Evolutionary conservation across 163 green algal species (phyloP).

Genomic region (Scenedesmus sp.): DNA sequence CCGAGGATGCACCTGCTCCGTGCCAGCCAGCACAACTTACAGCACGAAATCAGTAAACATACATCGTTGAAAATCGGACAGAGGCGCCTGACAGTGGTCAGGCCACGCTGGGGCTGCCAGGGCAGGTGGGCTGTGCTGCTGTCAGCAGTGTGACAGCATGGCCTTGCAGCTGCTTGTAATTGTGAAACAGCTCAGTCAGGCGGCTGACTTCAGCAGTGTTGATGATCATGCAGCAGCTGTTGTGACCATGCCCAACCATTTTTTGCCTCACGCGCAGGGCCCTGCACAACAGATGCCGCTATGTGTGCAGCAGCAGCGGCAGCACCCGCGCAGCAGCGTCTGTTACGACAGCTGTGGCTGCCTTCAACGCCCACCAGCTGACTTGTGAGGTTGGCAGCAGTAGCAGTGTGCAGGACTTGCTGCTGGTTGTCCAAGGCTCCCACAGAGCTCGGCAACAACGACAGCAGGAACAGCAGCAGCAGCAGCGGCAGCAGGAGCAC

Average conservation of each 20-base stretch:
- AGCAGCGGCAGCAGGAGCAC: background rate
- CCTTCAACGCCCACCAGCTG: constrained; percentile 16
- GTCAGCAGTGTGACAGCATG: constrained; percentile 6
- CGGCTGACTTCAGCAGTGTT: too few relatives aligned
- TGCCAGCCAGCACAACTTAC: constrained; percentile 11
- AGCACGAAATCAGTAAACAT: background rate
- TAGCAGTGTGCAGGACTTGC: constrained; percentile 30
- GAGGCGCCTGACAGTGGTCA: background rate
- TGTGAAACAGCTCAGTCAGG: background rate
- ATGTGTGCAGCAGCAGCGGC: constrained; percentile 12
- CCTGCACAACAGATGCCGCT: background rate
- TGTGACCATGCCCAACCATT: background rate
- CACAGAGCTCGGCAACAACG: constrained; percentile 21
- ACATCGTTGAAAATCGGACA: background rate
- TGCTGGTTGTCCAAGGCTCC: background rate
- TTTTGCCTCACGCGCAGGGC: background rate
- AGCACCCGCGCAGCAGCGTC: background rate
- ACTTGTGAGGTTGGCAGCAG: constrained; percentile 5
- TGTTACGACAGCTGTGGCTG: constrained; percentile 8
- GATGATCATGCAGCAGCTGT: background rate
- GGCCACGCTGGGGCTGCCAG: background rate
- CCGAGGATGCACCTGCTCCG: background rate
- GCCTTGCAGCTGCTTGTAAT: background rate
- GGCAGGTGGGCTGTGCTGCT: constrained; percentile 8
- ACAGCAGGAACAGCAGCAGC: background rate